Base-by-base conservation (phyloP, 495 filamentous ascomycete species). In the Podospora pseudocomata region DNA sequence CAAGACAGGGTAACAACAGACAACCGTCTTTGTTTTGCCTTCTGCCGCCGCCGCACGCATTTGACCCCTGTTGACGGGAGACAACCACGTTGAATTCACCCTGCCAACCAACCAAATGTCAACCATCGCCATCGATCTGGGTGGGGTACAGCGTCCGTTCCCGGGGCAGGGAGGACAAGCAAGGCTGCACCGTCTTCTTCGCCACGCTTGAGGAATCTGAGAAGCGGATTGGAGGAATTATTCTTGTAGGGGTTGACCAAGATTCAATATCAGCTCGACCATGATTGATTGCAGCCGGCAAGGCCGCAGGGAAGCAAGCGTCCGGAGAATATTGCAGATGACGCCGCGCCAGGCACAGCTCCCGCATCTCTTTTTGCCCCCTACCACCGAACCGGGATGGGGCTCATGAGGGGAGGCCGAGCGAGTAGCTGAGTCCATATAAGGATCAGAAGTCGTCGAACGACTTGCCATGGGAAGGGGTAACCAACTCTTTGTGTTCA, bases 211-310 rank as follows among this genome's bases (percentile, higher is more conserved):
- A 13, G 39, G 16, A 53, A 3, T 27, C 57, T 39, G 7, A 27
- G 4, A 34, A 20, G 67, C 55, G 62, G 67, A 39, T 57, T 23
- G 56, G 60, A 18, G 57, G 67, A 65, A 68, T 34, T 39, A 18
- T 49, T 23, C 59, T 49, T 34, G 20, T 39, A 26, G 65, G 20
- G 53, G 70, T 70, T 70, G 70, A 67, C 61, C 68, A 69, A 32
- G 3, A 39, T 57, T 66, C 67, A 66, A 68, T 69, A 70, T 71
- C 59, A 67, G 13, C 23, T 68, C 30, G 28, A 57, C 44, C 67
- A 68, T 68, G 65, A 58, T 74, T 72, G 75, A 76, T 77, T 72
- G 68, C 63, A 55, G 15, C 71, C 75, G 75, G 75, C 70, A 71
- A 74, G 71, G 66, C 69, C 60, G 63, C 64, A 66, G 39, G 67